These are phyloP conservation scores for Penicillium sp. DNA, from an alignment of 2,329 filamentous ascomycete genomes.

Conservation along the genomic window DNA sequence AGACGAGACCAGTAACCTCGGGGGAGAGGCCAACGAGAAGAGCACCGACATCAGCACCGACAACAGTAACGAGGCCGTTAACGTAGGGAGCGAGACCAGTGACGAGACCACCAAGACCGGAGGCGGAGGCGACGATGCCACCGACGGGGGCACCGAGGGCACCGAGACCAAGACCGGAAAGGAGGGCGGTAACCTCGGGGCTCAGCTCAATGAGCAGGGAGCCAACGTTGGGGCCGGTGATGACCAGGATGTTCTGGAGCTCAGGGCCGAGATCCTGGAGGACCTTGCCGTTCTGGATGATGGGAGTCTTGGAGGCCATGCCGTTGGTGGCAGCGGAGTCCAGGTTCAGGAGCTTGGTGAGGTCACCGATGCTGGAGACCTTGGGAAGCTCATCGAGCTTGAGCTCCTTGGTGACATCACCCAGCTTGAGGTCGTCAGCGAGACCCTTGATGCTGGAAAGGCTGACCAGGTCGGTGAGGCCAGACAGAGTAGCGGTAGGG, in stretches of 20 bases:
- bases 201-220: slow-evolving; percentile 31
- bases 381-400: slow-evolving; percentile 15
- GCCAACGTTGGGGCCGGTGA: slow-evolving; percentile 27
- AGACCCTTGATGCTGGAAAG: slow-evolving; percentile 11
- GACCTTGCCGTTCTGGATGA: slow-evolving; percentile 25
- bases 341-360: slow-evolving; percentile 17
- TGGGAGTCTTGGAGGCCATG: slow-evolving; percentile 8
- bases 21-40: slow-evolving; percentile 33
- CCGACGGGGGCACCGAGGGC: slow-evolving; percentile 27
- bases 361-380: slow-evolving; percentile 18
- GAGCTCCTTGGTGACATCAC: slow-evolving; percentile 19
- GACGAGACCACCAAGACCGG: slow-evolving; percentile 26
- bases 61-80: slow-evolving; percentile 31
- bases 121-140: slow-evolving; percentile 26
- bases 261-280: slow-evolving; percentile 32
- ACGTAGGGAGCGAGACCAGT: slow-evolving; percentile 23
- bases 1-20: slow-evolving; percentile 26
- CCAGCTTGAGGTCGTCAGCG: slow-evolving; percentile 18
- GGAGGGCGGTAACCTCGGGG: slow-evolving; percentile 29
- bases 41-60: slow-evolving; percentile 28
- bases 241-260: slow-evolving; percentile 30
- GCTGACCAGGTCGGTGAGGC: slow-evolving; percentile 6
- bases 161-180: slow-evolving; percentile 29
- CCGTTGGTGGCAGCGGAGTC: slow-evolving; percentile 11
- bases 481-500: slow-evolving; percentile 9